phyloP scores from a whole-genome alignment of 208 protist genomes.

The Tritrichomonas musculus region DNA sequence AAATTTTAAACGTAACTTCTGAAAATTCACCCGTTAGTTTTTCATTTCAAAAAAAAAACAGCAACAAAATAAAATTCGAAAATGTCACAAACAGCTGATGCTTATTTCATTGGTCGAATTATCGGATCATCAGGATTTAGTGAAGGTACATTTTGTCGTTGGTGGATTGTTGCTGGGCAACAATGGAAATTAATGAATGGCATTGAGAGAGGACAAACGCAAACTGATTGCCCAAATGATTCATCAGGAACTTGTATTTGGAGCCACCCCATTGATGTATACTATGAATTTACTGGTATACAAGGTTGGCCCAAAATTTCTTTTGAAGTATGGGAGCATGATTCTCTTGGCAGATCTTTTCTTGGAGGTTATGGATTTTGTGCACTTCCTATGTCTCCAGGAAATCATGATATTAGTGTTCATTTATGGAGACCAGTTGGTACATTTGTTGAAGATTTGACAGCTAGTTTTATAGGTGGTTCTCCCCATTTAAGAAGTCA shows the following conservation, averaged over 20 bases:
- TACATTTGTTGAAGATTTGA: neutral
- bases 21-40: too few relatives aligned
- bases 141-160: neutral
- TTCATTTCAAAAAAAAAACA: too few relatives aligned
- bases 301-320: constrained; percentile 12
- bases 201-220: neutral
- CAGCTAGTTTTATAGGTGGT: neutral
- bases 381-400: neutral
- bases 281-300: constrained; percentile 10
- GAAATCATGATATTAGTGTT: constrained; percentile 14
- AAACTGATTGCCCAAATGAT: neutral
- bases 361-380: constrained; percentile 26
- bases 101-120: constrained; percentile 24
- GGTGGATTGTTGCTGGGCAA: neutral
- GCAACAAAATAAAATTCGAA: neutral
- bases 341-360: neutral
- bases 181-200: constrained; percentile 4
- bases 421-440: neutral
- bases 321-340: constrained; percentile 24
- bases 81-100: constrained; percentile 3
- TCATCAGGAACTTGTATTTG: neutral
- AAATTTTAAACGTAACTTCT: too few relatives aligned
- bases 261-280: constrained; percentile 5
- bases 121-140: neutral
- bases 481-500: neutral